phyloP scores from a whole-genome alignment of 1,284 basidiomycete species.

The Pyrrhoderma noxium region DNA sequence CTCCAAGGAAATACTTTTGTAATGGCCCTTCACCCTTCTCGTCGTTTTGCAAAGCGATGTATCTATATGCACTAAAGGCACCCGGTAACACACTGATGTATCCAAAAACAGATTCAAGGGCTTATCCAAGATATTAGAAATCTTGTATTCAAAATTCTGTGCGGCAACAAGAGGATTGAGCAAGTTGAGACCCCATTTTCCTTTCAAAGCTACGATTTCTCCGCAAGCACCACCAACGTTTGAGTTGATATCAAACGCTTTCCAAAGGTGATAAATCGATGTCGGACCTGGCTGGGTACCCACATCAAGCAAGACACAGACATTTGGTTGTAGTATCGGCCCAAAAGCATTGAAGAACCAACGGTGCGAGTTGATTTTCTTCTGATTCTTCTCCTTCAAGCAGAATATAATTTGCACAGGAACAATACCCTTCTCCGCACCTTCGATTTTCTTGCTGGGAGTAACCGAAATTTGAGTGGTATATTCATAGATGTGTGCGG shows the following conservation, averaged over 20 bases:
- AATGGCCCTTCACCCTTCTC: conserved; percentile 76
- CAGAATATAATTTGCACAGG: conserved; percentile 94
- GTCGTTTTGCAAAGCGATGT: conserved; percentile 89
- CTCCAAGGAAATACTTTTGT: conserved; percentile 92
- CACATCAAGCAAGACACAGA: conserved; percentile 91
- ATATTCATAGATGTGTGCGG: conserved; percentile 94
- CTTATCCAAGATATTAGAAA: conserved; percentile 90
- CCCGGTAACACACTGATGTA: conserved; percentile 92
- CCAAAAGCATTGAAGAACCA: conserved; percentile 92
- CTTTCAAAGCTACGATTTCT: conserved; percentile 92
- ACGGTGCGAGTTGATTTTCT: conserved; percentile 91
- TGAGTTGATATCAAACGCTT: conserved; percentile 92
- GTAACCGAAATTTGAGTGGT: conserved; percentile 85
- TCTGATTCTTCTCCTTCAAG: conserved; percentile 88
- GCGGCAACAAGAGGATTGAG: conserved; percentile 84
- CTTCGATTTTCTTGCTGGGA: conserved; percentile 76
- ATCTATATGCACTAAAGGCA: conserved; percentile 89
- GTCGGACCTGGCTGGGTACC: conserved; percentile 89
- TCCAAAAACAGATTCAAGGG: conserved; percentile 84
- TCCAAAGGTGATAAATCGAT: conserved; percentile 94
- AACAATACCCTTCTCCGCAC: conserved; percentile 70
- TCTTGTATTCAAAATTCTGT: conserved; percentile 97
- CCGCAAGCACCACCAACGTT: conserved; percentile 96
- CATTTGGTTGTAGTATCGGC: conserved; percentile 74
- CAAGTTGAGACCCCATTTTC: conserved; percentile 69